A percentile compares a stretch with the other conserved stretches of the same genome.
Conservation (phyloP, 2,329 filamentous ascomycete genomes). For the Trichoderma polysporum region DNA sequence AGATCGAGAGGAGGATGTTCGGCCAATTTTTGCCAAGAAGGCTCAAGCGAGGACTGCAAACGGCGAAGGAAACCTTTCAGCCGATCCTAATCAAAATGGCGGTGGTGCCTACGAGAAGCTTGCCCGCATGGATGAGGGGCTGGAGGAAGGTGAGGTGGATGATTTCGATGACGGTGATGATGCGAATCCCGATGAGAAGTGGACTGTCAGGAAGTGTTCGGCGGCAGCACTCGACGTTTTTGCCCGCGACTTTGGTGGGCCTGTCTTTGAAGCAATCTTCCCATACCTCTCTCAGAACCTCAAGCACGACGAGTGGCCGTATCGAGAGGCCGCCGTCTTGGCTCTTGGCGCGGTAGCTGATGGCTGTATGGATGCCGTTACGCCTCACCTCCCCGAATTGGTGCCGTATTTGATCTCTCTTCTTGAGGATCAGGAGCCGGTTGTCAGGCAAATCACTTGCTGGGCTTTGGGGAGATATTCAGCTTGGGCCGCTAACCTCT, state of each 20-base stretch:
- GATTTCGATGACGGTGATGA: conserved; percentile 75
- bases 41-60: conserved; percentile 58
- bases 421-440: conserved; percentile 79
- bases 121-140: conserved; percentile 65
- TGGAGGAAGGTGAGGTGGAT: conserved; percentile 86
- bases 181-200: conserved; percentile 81
- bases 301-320: conserved; percentile 84
- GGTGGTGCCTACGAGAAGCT: conserved; percentile 57
- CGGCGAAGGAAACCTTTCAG: conserved; percentile 50
- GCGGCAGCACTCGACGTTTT: conserved; percentile 94
- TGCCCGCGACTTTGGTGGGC: conserved; percentile 81
- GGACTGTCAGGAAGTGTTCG: conserved; percentile 96
- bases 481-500: conserved; percentile 79
- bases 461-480: conserved; percentile 97
- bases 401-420: conserved; percentile 87
- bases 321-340: conserved; percentile 89
- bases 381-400: conserved; percentile 85
- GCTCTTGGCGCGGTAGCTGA: conserved; percentile 93
- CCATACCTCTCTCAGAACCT: conserved; percentile 91
- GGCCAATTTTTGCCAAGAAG: conserved; percentile 82
- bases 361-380: conserved; percentile 86
- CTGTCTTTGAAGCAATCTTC: conserved; percentile 87
- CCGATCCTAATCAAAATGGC: conserved; percentile 52
- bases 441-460: conserved; percentile 95
- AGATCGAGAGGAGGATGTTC: conserved; percentile 86